Conservation (phyloP, 139 green algal genomes). For the Coelastrella sp. region DNA sequence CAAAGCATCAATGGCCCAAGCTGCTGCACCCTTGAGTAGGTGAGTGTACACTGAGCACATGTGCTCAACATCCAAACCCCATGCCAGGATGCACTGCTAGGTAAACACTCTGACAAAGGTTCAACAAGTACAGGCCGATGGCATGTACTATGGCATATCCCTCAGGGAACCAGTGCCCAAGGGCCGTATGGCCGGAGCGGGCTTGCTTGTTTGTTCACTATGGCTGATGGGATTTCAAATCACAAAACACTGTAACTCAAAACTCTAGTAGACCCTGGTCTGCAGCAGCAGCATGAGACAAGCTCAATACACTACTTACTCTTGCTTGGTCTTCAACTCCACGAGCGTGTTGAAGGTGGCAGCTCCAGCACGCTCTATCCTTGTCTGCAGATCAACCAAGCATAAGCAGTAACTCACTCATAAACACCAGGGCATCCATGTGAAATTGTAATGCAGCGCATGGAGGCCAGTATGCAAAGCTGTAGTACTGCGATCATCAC, state of each 20-base stretch:
- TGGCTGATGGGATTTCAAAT: neutral
- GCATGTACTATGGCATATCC: too few relatives aligned
- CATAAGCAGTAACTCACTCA: neutral
- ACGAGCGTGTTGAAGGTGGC: constrained; percentile 12
- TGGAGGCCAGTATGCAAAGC: neutral
- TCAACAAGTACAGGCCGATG: too few relatives aligned
- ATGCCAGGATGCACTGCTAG: too few relatives aligned
- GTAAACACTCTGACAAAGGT: too few relatives aligned
- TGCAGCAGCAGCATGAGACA: neutral
- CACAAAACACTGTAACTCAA: neutral
- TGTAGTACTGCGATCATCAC: too few relatives aligned
- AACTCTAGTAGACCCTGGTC: neutral
- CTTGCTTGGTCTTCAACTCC: neutral
- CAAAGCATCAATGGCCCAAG: too few relatives aligned
- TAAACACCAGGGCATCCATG: neutral
- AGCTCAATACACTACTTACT: neutral
- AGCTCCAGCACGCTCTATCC: constrained; percentile 15
- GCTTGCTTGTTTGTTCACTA: too few relatives aligned
- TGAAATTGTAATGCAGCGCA: neutral
- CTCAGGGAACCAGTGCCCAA: too few relatives aligned
- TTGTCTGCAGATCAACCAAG: neutral
- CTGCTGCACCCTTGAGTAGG: too few relatives aligned
- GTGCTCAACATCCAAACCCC: too few relatives aligned
- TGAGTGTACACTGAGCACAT: too few relatives aligned
- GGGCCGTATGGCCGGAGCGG: too few relatives aligned